A percentile compares a stretch with the other conserved stretches of the same genome.
Evolutionary conservation across 1,284 basidiomycete species (phyloP).

Genomic region (Heterobasidion irregulare): DNA sequence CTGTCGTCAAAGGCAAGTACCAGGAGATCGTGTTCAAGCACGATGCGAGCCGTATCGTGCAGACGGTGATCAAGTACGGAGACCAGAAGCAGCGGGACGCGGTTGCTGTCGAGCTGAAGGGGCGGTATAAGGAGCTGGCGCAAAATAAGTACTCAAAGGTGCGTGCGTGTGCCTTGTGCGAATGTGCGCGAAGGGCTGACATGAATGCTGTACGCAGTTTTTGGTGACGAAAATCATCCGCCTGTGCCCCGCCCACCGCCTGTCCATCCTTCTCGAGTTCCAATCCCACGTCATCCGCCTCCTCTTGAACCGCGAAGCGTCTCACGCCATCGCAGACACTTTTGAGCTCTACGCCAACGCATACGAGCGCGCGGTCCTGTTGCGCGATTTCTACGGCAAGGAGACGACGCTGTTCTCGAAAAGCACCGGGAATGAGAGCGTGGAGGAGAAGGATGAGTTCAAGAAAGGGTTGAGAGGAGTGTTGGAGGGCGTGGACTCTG

Average conservation of each 20-base stretch:
- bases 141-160: constrained; percentile 89
- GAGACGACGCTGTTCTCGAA: constrained; percentile 70
- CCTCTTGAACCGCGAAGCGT: constrained; percentile 77
- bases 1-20: constrained; percentile 67
- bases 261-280: constrained; percentile 70
- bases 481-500: constrained; percentile 54
- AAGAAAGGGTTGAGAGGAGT: constrained; percentile 61
- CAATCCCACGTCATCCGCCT: constrained; percentile 65
- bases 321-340: constrained; percentile 74
- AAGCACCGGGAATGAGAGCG: constrained; percentile 42
- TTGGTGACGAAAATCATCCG: constrained; percentile 80
- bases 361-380: constrained; percentile 69
- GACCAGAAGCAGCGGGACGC: constrained; percentile 71
- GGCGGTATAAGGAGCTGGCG: constrained; percentile 66
- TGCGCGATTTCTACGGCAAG: constrained; percentile 85
- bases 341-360: constrained; percentile 82
- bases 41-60: constrained; percentile 82
- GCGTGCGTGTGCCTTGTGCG: constrained; percentile 7
- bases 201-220: constrained; percentile 44
- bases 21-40: constrained; percentile 85
- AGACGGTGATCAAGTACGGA: constrained; percentile 81
- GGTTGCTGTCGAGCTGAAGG: constrained; percentile 75
- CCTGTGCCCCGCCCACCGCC: constrained; percentile 64
- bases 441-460: constrained; percentile 51
- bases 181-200: neutral